phyloP scores from a whole-genome alignment of 176 grass and related monocot species.

The Oryza punctata region DNA sequence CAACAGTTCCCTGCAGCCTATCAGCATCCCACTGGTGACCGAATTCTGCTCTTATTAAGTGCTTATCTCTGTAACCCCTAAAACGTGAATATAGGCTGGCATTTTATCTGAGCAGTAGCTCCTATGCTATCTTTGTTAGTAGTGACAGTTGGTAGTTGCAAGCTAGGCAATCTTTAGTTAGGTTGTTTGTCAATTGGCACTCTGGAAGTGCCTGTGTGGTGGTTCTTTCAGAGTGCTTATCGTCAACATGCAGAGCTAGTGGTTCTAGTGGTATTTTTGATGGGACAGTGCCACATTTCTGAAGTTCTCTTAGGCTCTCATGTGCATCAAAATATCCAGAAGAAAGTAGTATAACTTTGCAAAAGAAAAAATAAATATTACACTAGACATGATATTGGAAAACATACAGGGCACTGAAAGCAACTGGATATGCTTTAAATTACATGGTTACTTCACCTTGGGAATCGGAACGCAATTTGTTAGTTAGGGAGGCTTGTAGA shows the following conservation, averaged over 20 bases:
- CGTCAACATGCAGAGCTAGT: background rate
- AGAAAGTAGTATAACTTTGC: background rate
- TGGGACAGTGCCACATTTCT: background rate
- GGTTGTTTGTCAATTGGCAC: background rate
- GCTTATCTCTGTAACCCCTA: background rate
- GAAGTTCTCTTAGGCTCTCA: background rate
- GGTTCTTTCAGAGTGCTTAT: constrained; percentile 13
- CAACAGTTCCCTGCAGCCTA: background rate
- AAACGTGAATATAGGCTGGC: constrained; percentile 3
- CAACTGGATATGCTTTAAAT: background rate
- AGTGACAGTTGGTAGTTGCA: background rate
- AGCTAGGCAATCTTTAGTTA: background rate
- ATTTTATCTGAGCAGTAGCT: constrained; percentile 1
- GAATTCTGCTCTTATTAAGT: background rate
- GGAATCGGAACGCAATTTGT: background rate
- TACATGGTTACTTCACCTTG: background rate
- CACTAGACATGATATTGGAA: background rate
- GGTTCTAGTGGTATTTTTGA: background rate
- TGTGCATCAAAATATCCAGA: background rate
- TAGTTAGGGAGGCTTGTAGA: background rate
- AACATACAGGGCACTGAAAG: background rate
- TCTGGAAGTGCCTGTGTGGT: constrained; percentile 10
- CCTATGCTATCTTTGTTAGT: background rate
- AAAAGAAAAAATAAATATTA: background rate
- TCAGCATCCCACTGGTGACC: background rate